A percentile compares a stretch with the other conserved stretches of the same genome.
Evolutionary conservation across 1,284 basidiomycete genomes (phyloP).

Genomic region (Ganoderma resinaceum): DNA sequence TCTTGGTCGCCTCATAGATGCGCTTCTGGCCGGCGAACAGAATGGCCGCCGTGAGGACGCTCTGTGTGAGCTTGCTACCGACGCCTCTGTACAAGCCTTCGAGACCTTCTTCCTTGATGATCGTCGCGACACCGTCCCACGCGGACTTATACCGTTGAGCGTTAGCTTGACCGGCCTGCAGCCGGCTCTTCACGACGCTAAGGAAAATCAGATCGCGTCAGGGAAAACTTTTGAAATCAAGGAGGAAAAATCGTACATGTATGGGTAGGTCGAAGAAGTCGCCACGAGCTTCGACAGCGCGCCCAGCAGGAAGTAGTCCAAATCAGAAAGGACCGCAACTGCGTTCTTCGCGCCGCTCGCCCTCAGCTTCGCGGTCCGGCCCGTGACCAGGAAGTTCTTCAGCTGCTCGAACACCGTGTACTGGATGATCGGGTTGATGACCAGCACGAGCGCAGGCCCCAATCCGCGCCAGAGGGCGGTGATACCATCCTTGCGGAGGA

Average conservation of each 20-base stretch:
- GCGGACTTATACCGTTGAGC: constrained; percentile 76
- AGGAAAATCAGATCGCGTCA: neutral
- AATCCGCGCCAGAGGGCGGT: constrained; percentile 95
- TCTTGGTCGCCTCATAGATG: constrained; percentile 73
- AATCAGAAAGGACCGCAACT: constrained; percentile 70
- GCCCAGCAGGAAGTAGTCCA: constrained; percentile 91
- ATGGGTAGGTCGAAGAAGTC: constrained; percentile 79
- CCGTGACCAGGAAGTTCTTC: constrained; percentile 77
- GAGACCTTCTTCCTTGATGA: constrained; percentile 80
- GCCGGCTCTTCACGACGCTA: constrained; percentile 83
- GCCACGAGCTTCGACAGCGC: constrained; percentile 89
- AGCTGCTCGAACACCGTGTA: constrained; percentile 91
- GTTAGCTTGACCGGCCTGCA: constrained; percentile 76
- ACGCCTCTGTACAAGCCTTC: constrained; percentile 87
- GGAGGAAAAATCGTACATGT: constrained; percentile 61
- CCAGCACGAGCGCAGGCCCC: constrained; percentile 91
- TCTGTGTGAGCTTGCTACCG: constrained; percentile 86
- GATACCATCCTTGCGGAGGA: constrained; percentile 81
- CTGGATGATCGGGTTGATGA: constrained; percentile 94
- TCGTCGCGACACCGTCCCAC: constrained; percentile 71
- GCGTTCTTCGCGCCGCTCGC: constrained; percentile 48
- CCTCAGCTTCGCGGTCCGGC: constrained; percentile 61
- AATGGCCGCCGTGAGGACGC: constrained; percentile 90
- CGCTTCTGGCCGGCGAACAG: constrained; percentile 86
- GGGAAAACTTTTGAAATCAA: too few species aligned